phyloP scores from a whole-genome alignment of 495 filamentous ascomycete species.

The Aspergillus nanangensis region DNA sequence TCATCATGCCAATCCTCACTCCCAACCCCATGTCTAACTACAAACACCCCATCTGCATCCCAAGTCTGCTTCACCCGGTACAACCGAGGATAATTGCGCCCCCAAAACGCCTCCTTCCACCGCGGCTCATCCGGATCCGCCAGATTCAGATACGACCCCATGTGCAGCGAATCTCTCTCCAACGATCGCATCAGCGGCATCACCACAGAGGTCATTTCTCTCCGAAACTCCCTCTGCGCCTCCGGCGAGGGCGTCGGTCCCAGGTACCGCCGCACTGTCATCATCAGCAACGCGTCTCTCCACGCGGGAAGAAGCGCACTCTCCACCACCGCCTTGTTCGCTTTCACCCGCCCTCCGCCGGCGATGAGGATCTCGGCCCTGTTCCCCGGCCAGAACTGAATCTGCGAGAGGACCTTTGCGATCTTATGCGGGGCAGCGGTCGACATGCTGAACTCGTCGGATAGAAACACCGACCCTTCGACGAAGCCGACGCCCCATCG shows the following conservation, averaged over 20 bases:
- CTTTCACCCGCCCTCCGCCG: no score
- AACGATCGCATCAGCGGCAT: conserved; percentile 2
- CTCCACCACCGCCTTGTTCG: not conserved
- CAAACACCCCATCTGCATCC: not conserved
- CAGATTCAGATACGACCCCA: not conserved
- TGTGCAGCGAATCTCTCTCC: not conserved
- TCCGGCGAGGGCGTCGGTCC: no score
- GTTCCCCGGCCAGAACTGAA: no score
- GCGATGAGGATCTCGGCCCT: no score
- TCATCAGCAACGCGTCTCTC: not conserved
- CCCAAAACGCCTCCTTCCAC: not conserved
- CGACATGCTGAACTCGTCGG: no score
- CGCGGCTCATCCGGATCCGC: not conserved
- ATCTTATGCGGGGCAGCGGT: no score
- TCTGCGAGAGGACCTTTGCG: no score
- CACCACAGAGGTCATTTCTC: not conserved
- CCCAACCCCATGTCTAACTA: not conserved
- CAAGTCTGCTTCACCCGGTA: not conserved
- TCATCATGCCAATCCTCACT: conserved; percentile 1
- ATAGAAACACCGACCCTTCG: no score
- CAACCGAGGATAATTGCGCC: not conserved
- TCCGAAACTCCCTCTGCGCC: not conserved
- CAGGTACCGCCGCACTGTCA: not conserved
- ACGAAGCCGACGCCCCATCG: no score
- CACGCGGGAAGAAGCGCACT: not conserved